Evolutionary conservation across 2,329 filamentous ascomycete genomes (phyloP).

Genomic region (Botrytis deweyae): DNA sequence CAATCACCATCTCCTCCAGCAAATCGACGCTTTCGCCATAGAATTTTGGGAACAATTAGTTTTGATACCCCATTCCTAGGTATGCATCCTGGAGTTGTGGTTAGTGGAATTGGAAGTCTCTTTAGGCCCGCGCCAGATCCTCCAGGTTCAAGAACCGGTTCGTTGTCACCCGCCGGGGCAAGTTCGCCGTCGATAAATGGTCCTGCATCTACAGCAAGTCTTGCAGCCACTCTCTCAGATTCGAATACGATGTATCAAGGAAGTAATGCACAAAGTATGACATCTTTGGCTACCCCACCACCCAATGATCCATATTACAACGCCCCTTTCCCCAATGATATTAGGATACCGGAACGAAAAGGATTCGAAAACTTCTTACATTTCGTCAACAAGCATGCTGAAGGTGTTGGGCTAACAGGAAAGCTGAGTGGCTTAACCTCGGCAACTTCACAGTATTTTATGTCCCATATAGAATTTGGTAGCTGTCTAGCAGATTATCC

Average conservation of each 20-base stretch:
- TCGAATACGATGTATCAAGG: slow-evolving; percentile 30
- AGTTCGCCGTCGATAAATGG: slow-evolving; percentile 28
- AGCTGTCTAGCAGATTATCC: slow-evolving; percentile 75
- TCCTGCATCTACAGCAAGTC: slow-evolving; percentile 27
- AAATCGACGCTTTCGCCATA: slow-evolving; percentile 59
- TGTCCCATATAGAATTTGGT: slow-evolving; percentile 81
- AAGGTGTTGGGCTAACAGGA: slow-evolving; percentile 39
- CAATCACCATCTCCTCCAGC: slow-evolving; percentile 42
- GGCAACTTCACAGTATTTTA: slow-evolving; percentile 71
- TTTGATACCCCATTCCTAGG: slow-evolving; percentile 87
- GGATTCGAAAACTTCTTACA: slow-evolving; percentile 68
- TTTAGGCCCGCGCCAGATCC: slow-evolving; percentile 55
- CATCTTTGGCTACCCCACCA: slow-evolving; percentile 30
- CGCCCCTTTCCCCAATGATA: slow-evolving; percentile 72
- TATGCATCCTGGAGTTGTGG: slow-evolving; percentile 82
- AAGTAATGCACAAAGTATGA: slow-evolving; percentile 32
- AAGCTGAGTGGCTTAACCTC: slow-evolving; percentile 50
- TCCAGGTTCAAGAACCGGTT: slow-evolving; percentile 27
- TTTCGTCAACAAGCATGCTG: slow-evolving; percentile 79
- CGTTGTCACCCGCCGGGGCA: slow-evolving; percentile 25
- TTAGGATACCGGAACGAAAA: slow-evolving; percentile 64
- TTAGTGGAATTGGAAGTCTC: slow-evolving; percentile 76
- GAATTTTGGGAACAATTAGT: slow-evolving; percentile 75
- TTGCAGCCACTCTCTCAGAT: slow-evolving; percentile 28
- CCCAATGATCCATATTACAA: slow-evolving; percentile 66